Conservation (phyloP, 2,329 filamentous ascomycete genomes). For the Drechslera avenae region DNA sequence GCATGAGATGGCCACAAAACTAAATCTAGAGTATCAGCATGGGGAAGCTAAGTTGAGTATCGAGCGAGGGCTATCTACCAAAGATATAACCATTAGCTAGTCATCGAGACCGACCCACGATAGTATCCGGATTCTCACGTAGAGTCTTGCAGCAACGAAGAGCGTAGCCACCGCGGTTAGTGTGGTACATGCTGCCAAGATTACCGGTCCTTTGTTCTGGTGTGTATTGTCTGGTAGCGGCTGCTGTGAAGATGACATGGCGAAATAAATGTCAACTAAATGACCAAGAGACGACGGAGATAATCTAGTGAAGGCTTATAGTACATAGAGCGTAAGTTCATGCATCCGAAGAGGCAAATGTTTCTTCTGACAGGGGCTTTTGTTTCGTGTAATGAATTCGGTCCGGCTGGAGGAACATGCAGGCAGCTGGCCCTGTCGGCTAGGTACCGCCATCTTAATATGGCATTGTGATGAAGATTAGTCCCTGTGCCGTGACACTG, state of each 20-base stretch:
- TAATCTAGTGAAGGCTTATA: too few species aligned
- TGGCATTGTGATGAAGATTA: too few species aligned
- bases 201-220: neutral
- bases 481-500: too few species aligned
- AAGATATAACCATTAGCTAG: neutral
- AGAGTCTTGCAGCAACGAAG: slow-evolving; percentile 1
- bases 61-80: neutral
- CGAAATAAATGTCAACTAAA: too few species aligned
- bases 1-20: slow-evolving; percentile 1
- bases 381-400: too few species aligned
- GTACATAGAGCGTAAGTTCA: too few species aligned
- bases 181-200: neutral
- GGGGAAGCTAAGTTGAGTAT: neutral
- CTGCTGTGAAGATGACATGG: neutral
- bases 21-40: neutral
- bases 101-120: neutral
- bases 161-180: neutral
- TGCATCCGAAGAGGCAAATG: too few species aligned
- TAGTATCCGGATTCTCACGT: neutral
- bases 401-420: too few species aligned
- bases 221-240: neutral
- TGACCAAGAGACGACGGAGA: too few species aligned
- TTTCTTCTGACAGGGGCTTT: too few species aligned
- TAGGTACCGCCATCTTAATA: too few species aligned
- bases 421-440: too few species aligned